These are phyloP conservation scores for Brassica cretica DNA, from an alignment of 345 rosid genomes.

Conservation along the genomic window DNA sequence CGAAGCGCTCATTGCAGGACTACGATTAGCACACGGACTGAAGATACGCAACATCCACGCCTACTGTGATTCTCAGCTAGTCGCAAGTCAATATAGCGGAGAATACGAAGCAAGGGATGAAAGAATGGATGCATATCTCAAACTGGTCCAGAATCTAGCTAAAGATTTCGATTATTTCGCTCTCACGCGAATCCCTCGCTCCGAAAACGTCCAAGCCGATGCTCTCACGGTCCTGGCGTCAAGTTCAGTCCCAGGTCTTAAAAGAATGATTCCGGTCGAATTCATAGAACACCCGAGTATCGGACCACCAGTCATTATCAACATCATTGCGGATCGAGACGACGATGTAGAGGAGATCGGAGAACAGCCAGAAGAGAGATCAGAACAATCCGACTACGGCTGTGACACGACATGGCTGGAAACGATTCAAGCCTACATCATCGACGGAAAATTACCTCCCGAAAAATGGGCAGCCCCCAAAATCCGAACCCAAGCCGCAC, in stretches of 20 bases:
- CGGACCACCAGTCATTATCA: not conserved
- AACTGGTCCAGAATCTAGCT: no score
- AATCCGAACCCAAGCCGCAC: not conserved
- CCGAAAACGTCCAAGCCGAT: not conserved
- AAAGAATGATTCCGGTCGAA: not conserved
- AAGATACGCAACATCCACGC: not conserved
- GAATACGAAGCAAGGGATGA: no score
- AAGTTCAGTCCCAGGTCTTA: not conserved
- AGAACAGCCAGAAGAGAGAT: not conserved
- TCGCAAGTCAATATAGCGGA: not conserved
- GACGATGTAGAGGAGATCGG: not conserved
- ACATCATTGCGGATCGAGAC: not conserved
- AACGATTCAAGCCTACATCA: not conserved
- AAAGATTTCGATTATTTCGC: not conserved
- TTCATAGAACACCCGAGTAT: not conserved
- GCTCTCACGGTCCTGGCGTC: not conserved
- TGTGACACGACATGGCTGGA: not conserved
- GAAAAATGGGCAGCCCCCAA: not conserved
- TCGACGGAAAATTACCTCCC: not conserved
- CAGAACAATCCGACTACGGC: no score
- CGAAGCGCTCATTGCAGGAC: not conserved
- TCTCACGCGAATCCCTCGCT: not conserved
- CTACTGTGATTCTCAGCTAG: not conserved
- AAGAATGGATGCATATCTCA: no score
- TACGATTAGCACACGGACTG: not conserved